phyloP scores from a whole-genome alignment of 75 land plant species.

The Pinus tabuliformis region DNA sequence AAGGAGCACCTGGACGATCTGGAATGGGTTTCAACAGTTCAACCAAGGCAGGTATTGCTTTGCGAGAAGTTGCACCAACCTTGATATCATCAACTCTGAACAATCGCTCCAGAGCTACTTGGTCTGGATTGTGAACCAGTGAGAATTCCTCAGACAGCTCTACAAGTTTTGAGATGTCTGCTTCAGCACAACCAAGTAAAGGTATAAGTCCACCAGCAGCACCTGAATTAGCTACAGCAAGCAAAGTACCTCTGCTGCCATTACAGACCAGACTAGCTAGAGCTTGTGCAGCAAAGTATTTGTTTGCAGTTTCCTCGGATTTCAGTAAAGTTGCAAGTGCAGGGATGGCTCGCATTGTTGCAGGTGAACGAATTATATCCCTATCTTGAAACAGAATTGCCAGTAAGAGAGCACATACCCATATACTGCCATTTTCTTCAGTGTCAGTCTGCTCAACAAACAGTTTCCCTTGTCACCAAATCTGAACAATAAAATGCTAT shows the following conservation, averaged over 20 bases:
- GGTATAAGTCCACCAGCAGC: conserved; percentile 87
- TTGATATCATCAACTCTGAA: conserved; percentile 97
- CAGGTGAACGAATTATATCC: conserved; percentile 80
- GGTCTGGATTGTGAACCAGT: conserved; percentile 75
- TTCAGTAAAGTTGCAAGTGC: conserved; percentile 72
- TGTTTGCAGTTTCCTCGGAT: conserved; percentile 71
- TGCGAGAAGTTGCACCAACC: conserved; percentile 88
- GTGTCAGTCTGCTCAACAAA: conserved; percentile 56
- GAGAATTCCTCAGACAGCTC: conserved; percentile 80
- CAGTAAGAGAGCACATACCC: conserved; percentile 88
- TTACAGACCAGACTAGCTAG: conserved; percentile 91
- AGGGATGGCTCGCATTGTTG: conserved; percentile 82
- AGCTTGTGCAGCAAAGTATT: conserved; percentile 97
- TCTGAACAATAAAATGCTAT: background rate
- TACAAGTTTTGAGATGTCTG: conserved; percentile 68
- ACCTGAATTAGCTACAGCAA: conserved; percentile 96
- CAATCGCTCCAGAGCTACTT: conserved; percentile 84
- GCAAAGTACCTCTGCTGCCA: conserved; percentile 93
- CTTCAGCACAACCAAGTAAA: conserved; percentile 89
- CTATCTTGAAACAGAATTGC: conserved; percentile 90
- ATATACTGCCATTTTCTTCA: conserved; percentile 69
- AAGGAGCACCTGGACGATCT: conserved; percentile 96
- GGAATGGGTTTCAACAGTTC: conserved; percentile 94
- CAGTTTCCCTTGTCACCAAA: background rate
- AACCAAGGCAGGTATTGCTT: conserved; percentile 92